Base-by-base conservation (phyloP, 768 basidiomycete genomes). In the Imleria badia region DNA sequence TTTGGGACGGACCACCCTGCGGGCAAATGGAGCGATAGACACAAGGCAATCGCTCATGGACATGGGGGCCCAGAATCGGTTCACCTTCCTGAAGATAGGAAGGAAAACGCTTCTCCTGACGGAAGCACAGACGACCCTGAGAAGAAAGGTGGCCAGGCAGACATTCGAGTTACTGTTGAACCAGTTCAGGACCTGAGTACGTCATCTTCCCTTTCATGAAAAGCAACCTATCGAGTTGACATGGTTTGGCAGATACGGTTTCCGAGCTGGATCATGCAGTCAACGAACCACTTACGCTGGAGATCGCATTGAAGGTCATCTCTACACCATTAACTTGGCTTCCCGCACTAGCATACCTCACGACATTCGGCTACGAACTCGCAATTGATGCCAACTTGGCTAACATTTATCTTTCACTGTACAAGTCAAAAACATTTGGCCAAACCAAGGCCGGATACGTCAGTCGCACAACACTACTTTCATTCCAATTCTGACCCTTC, bases 81-180 rank as follows among this genome's bases (percentile, higher is more conserved):
- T 9, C 20, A 19, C 6, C 5, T 6, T 19, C 5, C 41, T 12
- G 56, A 62, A 38, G 66, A 63, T 3, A 62, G 68, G 13, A 23
- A 54, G 35, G 33, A 41, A 20, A 59, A 61, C 19, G 54, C 14
- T 17, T 5, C 52, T 13, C 55, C 68, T 41, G 38, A 51, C 26
- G 65, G 70, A 22, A 58, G 62, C n/a, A 61, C 64, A 41, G 55
- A 62, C 33, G 58, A 57, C 33, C 57, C 61, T 20, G 68, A 66
- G 41, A 66, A 75, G 61, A 65, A 66, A 20, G 59, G 59, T n/a
- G 65, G 60, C 34, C 52, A 56, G 34, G 50, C 22, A 19, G 59
- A 61, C 33, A 19, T 64, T 13, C 59, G 65, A 7, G 63, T 67
- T 38, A 59, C 52, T 23, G 42, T 50, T 6, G 13, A 17, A 9